Conservation (phyloP, 805 yeast genomes). For the Jamesozyma piceae region DNA sequence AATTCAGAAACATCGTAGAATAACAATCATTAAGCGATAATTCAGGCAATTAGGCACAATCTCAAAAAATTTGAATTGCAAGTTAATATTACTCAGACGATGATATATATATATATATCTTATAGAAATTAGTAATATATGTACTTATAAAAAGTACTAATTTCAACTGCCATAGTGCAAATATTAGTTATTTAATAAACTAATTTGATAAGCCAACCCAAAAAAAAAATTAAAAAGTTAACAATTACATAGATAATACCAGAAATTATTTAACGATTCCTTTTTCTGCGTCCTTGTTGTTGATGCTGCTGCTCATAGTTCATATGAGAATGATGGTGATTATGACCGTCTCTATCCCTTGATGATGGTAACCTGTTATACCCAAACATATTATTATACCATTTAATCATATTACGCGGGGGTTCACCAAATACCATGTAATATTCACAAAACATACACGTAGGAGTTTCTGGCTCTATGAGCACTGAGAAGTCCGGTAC, state of each 20-base stretch:
- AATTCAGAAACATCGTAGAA: not conserved
- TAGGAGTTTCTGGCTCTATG: slow-evolving; percentile 15
- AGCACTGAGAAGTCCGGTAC: slow-evolving; percentile 22
- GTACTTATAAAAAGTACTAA: too few species aligned
- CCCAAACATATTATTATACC: slow-evolving; percentile 34
- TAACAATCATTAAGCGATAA: not conserved
- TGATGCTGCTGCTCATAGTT: slow-evolving; percentile 4
- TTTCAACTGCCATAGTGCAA: too few species aligned
- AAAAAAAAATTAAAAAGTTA: not conserved
- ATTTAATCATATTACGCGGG: slow-evolving; percentile 42
- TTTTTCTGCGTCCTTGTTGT: slow-evolving; percentile 12
- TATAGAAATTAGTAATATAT: too few species aligned
- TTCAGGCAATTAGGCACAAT: too few species aligned
- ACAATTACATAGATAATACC: too few species aligned
- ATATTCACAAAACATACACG: slow-evolving; percentile 46
- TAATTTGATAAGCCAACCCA: not conserved
- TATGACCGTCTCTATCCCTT: slow-evolving; percentile 7
- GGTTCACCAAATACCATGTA: slow-evolving; percentile 42
- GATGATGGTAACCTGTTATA: slow-evolving; percentile 15
- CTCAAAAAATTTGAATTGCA: too few species aligned
- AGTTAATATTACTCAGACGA: too few species aligned
- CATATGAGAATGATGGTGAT: slow-evolving; percentile 3
- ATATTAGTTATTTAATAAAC: not conserved
- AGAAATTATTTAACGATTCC: slow-evolving; percentile 10
- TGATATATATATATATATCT: too few species aligned